phyloP scores from a whole-genome alignment of 1,284 basidiomycete species.

The Phylloboletellus chloephorus region DNA sequence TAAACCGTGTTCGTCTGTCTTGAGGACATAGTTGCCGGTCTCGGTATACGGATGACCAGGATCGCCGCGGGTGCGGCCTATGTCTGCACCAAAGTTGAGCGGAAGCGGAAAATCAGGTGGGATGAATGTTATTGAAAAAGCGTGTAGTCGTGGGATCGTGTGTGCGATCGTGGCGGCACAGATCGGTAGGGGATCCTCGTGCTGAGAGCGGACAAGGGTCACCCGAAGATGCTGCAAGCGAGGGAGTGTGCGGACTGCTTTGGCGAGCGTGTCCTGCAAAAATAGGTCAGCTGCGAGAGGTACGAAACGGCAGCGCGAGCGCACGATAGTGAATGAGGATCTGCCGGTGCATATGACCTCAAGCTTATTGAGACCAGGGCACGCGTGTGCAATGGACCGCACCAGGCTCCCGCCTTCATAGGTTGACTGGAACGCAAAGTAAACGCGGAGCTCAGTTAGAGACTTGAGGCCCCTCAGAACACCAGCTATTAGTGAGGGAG shows the following conservation, averaged over 20 bases:
- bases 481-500: conserved; percentile 52
- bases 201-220: conserved; percentile 59
- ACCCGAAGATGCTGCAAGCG: conserved; percentile 56
- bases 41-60: conserved; percentile 28
- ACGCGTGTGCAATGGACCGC: conserved; percentile 56
- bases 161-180: conserved; percentile 59
- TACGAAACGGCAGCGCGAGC: conserved; percentile 21
- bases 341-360: conserved; percentile 61
- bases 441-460: conserved; percentile 52
- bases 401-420: conserved; percentile 67
- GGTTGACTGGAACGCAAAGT: conserved; percentile 63
- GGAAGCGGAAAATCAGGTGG: conserved; percentile 40
- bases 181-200: conserved; percentile 51
- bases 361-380: conserved; percentile 56
- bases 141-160: conserved; percentile 55
- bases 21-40: conserved; percentile 50
- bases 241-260: conserved; percentile 50
- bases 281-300: conserved; percentile 4
- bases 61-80: conserved; percentile 30
- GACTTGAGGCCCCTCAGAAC: conserved; percentile 50
- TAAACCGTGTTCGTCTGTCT: conserved; percentile 39
- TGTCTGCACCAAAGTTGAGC: conserved; percentile 29
- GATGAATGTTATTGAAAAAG: conserved; percentile 60
- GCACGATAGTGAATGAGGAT: conserved; percentile 63
- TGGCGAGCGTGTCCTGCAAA: conserved; percentile 46